Conservation (phyloP, 83 land plant species). For the Picea engelmannii region DNA sequence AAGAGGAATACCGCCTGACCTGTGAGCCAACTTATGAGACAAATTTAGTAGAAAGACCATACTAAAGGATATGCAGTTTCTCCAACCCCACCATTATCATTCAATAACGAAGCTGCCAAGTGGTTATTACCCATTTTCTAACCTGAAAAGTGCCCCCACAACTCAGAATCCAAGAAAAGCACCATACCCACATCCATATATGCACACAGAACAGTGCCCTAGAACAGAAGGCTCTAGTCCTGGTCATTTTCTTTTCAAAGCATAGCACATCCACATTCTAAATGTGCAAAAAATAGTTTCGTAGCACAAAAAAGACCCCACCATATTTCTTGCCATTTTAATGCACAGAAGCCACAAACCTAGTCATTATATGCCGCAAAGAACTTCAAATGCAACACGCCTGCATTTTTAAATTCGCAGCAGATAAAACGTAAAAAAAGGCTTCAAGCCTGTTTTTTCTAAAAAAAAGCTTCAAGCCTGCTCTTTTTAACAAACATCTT, state of each 20-base stretch:
- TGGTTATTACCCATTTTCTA: constrained; percentile 5
- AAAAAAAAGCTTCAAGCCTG: no score
- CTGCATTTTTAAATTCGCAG: neutral
- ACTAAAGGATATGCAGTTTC: no score
- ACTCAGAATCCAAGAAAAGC: neutral
- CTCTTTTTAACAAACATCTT: no score
- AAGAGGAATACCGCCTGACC: no score
- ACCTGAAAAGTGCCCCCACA: constrained; percentile 2
- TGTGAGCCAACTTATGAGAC: no score
- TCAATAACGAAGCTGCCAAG: no score
- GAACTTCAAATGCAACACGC: neutral
- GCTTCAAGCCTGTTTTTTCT: no score
- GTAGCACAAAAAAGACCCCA: neutral
- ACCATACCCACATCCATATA: constrained; percentile 1
- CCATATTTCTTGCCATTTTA: neutral
- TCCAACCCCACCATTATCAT: no score
- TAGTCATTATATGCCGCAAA: neutral
- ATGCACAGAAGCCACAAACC: neutral
- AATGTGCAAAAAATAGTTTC: neutral
- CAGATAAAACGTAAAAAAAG: no score
- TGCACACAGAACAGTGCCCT: neutral
- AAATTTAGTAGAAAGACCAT: no score
- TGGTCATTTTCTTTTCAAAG: neutral
- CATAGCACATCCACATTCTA: neutral
- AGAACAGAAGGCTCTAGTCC: neutral